Percentiles rank a stretch among this genome's conserved stretches.
Conservation (phyloP, 805 yeast species). For the Lachancea sp. region DNA sequence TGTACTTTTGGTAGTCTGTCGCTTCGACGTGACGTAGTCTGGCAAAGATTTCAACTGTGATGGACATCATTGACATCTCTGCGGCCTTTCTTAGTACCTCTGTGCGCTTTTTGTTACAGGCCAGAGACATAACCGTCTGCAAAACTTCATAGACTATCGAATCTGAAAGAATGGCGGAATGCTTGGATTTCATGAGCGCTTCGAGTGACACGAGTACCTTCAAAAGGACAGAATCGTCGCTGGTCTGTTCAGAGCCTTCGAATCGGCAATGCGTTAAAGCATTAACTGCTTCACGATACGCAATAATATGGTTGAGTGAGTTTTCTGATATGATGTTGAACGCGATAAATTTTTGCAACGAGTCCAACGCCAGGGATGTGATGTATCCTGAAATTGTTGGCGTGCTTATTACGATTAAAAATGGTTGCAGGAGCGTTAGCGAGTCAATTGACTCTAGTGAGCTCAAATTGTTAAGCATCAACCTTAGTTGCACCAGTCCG, state of each 20-base stretch:
- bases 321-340: constrained; percentile 55
- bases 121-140: constrained; percentile 85
- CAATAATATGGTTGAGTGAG: constrained; percentile 59
- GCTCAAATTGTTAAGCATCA: constrained; percentile 54
- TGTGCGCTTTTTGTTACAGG: constrained; percentile 86
- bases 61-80: constrained; percentile 66
- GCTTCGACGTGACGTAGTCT: constrained; percentile 54
- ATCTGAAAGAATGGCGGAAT: constrained; percentile 65
- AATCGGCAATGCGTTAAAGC: constrained; percentile 90
- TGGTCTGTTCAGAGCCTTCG: constrained; percentile 87
- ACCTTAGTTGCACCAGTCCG: constrained; percentile 71
- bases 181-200: constrained; percentile 52
- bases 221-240: constrained; percentile 85
- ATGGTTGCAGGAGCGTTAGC: constrained; percentile 76
- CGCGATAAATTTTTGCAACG: constrained; percentile 66
- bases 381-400: constrained; percentile 81
- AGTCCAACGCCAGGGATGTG: constrained; percentile 71
- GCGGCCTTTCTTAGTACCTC: constrained; percentile 87
- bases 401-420: constrained; percentile 73
- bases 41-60: constrained; percentile 62
- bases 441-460: constrained; percentile 56
- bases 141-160: constrained; percentile 81
- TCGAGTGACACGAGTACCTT: constrained; percentile 76
- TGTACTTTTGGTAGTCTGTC: constrained; percentile 31
- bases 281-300: constrained; percentile 36